Evolutionary conservation across 768 basidiomycete species (phyloP), one percentile per base, ranked within the genome.

Genomic region (Artomyces pyxidatus): DNA sequence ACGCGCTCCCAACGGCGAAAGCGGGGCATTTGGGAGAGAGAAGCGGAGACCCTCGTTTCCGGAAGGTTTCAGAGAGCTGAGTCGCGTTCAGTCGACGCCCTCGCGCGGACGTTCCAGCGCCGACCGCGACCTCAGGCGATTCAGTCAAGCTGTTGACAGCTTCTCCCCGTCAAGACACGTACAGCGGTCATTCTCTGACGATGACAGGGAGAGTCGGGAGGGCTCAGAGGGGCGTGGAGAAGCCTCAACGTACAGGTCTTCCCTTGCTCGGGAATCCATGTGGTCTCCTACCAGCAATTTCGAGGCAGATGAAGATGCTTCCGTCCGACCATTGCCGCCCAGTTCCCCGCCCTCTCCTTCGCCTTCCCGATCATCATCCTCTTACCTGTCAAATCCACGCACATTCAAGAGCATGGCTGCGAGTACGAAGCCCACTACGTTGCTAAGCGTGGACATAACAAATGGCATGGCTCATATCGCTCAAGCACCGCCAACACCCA

Each of bases 241-340:
- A 45, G 70, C 70, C 42, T 63, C 67, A 6, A 75, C 72, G 27
- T 74, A 69, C 47, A 68, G 70, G 17, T 84, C 79, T 4, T 86
- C 81, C 21, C 61, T 76, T 46, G 82, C 84, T 40, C 76, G 80
- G 44, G 82, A 85, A 52, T 90, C 88, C 3, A 76, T 77, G 39
- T 89, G 86, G 84, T 89, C 88, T 7, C 88, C 85, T 37, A 71
- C 79, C 14, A 86, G 83, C 55, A 73, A 75, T 37, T 65, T 81
- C 26, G 90, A 90, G 65, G 93, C 92, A 14, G 94, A 97, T 61
- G 95, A 96, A 48, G 92, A 96, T 61, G 95, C 95, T 9, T 95
- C 91, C 30, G 65, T 96, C 14, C 80, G 92, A 26, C 92, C 93
- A 3, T 66, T 97, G 29, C 88, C 92, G 21, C 95, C 95, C 4